Evolutionary conservation across 495 filamentous ascomycete genomes (phyloP), one percentile per base, ranked within the genome.

Genomic region (Talaromyces trachyspermus): DNA sequence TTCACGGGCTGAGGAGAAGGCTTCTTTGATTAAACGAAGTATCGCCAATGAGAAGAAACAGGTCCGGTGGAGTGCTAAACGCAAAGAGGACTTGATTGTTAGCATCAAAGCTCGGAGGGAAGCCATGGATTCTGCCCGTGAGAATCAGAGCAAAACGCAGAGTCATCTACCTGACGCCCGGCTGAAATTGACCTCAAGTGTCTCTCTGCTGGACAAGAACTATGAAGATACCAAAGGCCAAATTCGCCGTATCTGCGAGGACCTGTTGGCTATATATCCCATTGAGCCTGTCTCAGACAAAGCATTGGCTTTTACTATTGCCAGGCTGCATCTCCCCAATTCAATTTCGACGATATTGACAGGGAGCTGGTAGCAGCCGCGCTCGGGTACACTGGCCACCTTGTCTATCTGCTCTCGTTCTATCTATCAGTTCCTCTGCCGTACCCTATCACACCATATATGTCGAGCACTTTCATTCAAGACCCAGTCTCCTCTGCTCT

Each of bases 161-260:
- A 58, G 56, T 46, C 59, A 70, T 54, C 57, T 71, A 22, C 55
- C 62, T n/a, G 69, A 71, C 38, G 80, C 80, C 5, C 70, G 76
- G 37, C 71, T 74, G 33, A 81, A 84, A 45, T 69, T 92, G 41
- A 54, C 66, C 0, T 62, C 74, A 8, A 79, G 75, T 43, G 65
- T 64, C 12, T 59, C 66, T n/a, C 60, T 84, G 8, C 64, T 83
- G 14, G 61, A 69, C 8, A 57, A 75, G 14, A 82, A 77, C 11
- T 72, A 69, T 32, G 73, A 83, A 29, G 79, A 81, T 14, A 78
- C 84, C 30, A 81, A 78, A 53, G 86, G 84, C 19, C 92, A 98
- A 63, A 80, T 87, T 23, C 78, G 90, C 5, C 81, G 92, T 15
- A 85, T 96, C 44, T 86, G 86, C 55, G 85, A 89, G 57, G 89